Conservation (phyloP, 192 early-diverging fungal genomes). For the Phycomyces nitens region DNA sequence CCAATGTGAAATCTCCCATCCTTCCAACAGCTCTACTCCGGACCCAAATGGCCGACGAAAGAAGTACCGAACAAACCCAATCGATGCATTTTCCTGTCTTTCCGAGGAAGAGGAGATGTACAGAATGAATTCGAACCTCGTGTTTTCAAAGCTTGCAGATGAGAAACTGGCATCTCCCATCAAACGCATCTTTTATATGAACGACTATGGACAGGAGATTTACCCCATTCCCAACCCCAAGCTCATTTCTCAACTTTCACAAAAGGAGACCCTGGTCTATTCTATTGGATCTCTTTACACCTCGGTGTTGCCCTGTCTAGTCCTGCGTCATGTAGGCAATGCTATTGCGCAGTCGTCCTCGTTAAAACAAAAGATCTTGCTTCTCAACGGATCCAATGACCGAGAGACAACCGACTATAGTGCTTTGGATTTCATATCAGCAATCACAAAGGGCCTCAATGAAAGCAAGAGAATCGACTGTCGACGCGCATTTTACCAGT, state of each 20-base stretch:
- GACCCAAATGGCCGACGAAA: background rate
- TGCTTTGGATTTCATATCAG: slow-evolving; percentile 67
- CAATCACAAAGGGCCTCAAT: slow-evolving; percentile 63
- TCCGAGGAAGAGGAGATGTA: background rate
- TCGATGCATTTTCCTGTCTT: slow-evolving; percentile 34
- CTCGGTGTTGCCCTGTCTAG: slow-evolving; percentile 67
- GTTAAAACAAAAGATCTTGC: slow-evolving; percentile 59
- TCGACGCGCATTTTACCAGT: slow-evolving; percentile 33
- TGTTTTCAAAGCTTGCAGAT: slow-evolving; percentile 49
- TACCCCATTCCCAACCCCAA: slow-evolving; percentile 63
- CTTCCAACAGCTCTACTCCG: slow-evolving; percentile 21
- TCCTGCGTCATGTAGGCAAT: slow-evolving; percentile 63
- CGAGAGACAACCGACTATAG: slow-evolving; percentile 68
- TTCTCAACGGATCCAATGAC: slow-evolving; percentile 71
- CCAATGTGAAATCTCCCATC: slow-evolving; percentile 78
- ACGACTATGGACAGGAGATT: slow-evolving; percentile 67
- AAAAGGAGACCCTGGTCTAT: slow-evolving; percentile 63
- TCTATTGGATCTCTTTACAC: slow-evolving; percentile 76
- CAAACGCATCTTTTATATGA: slow-evolving; percentile 65
- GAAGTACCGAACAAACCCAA: slow-evolving; percentile 25
- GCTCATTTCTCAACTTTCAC: slow-evolving; percentile 42
- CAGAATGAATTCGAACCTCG: slow-evolving; percentile 35
- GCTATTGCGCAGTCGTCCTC: slow-evolving; percentile 53
- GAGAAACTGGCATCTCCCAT: slow-evolving; percentile 52
- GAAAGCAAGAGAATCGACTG: slow-evolving; percentile 32